These are phyloP conservation scores for Fusarium cicatricum DNA, from an alignment of 2,329 filamentous ascomycete species.

Conservation along the genomic window DNA sequence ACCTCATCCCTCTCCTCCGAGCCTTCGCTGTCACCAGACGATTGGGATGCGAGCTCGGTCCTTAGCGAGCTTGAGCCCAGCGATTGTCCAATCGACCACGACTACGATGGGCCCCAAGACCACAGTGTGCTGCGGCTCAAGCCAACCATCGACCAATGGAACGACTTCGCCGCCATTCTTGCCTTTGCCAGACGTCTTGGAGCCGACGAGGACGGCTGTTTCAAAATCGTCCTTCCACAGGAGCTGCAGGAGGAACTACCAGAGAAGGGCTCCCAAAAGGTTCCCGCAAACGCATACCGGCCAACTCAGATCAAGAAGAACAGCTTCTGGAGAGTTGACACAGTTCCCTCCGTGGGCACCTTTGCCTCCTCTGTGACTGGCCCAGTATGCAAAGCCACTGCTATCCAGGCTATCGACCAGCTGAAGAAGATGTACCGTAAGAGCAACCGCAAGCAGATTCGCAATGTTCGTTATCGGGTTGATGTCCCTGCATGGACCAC, in stretches of 20 bases:
- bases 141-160: conserved; percentile 48
- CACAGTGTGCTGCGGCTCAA: conserved; percentile 47
- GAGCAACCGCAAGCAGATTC: conserved; percentile 48
- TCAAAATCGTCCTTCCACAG: conserved; percentile 49
- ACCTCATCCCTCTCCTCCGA: conserved; percentile 4
- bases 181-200: conserved; percentile 44
- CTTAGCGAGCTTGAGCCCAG: conserved; percentile 36
- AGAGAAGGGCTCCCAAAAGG: conserved; percentile 42
- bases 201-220: conserved; percentile 48
- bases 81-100: conserved; percentile 40
- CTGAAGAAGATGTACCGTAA: conserved; percentile 49
- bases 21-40: conserved; percentile 5
- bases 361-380: conserved; percentile 42
- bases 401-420: conserved; percentile 44
- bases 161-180: conserved; percentile 49
- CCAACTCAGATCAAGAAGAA: conserved; percentile 47
- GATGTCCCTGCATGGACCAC: conserved; percentile 51
- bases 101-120: conserved; percentile 44
- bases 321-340: conserved; percentile 49
- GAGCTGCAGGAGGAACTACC: conserved; percentile 45
- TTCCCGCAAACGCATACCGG: conserved; percentile 49
- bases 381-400: conserved; percentile 37
- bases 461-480: conserved; percentile 49
- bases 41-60: conserved; percentile 35
- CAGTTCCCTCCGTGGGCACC: conserved; percentile 45